These are phyloP conservation scores for Mrakia gelida DNA, from an alignment of 768 basidiomycete genomes.

Conservation along the genomic window DNA sequence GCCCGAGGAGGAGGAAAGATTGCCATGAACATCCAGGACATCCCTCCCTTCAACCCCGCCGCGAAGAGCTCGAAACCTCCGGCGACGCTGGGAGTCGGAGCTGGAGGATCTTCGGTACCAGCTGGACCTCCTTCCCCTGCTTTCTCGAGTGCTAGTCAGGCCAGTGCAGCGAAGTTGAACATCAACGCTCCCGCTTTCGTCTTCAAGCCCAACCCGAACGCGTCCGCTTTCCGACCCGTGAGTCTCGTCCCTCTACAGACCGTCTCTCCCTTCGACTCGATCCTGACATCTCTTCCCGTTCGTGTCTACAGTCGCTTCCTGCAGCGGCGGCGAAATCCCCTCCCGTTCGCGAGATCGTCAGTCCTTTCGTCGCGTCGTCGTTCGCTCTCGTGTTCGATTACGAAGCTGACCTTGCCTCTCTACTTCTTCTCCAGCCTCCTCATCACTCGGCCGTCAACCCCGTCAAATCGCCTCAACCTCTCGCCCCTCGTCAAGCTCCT, in stretches of 20 bases:
- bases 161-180: constrained; percentile 53
- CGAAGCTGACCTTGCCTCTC: constrained; percentile 40
- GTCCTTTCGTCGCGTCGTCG: not conserved
- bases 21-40: constrained; percentile 77
- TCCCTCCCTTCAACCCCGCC: constrained; percentile 79
- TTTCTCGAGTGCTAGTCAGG: constrained; percentile 31
- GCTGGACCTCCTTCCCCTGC: constrained; percentile 54
- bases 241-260: not conserved
- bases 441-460: constrained; percentile 40
- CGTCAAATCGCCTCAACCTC: constrained; percentile 61
- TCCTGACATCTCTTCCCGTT: not conserved
- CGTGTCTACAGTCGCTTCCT: not conserved
- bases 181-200: constrained; percentile 81
- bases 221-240: constrained; percentile 67
- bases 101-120: constrained; percentile 35
- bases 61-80: not conserved
- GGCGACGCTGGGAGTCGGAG: not conserved
- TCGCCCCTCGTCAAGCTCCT: constrained; percentile 55
- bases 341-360: constrained; percentile 26
- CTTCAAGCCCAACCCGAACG: constrained; percentile 83
- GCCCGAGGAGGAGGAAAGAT: constrained; percentile 39
- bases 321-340: constrained; percentile 4
- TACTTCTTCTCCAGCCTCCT: constrained; percentile 40
- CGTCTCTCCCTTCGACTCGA: not conserved
- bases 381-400: not conserved